Base-by-base conservation (phyloP, 768 basidiomycete genomes). In the Hydnomerulius pinastri region DNA sequence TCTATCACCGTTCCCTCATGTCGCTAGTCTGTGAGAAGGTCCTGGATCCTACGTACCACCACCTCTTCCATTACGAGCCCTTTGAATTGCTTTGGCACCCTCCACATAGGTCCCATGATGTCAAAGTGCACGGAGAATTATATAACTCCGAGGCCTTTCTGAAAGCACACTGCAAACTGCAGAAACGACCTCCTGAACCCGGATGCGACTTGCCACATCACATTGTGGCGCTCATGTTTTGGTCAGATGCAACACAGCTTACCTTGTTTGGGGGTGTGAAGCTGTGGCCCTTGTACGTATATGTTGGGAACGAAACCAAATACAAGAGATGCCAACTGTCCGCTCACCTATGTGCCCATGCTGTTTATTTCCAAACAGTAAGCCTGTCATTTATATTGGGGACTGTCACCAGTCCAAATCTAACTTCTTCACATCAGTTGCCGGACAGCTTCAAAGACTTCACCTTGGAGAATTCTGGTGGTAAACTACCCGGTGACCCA, bases 181-280 rank as follows among this genome's bases (percentile, higher is more conserved):
- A 62, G 38, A 39, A 59, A n/a, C 58, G 46, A 0, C 51, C 59
- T 8, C 40, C 24, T 8, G 64, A 62, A 27, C 52, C 50, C 24
- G 55, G 43, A 11, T 61, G 57, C 20, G 33, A 53, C 17, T 55
- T 66, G 1, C 61, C 56, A 8, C 48, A 50, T 2, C 47, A 46
- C 0, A 45, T 69, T 28, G 58, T 51, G 17, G 57, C 48, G 6
- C 13, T 66, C 13, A 69, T 71, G 64, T 53, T 68, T 27, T 67
- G 61, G 54, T 71, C 68, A 0, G 69, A 73, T 52, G 12, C 57
- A 2, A 71, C 67, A 5, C 65, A 66, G 12, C 51, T 73, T 0
- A 54, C 68, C 1, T 36, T 51, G 4, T 73, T 71, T 53, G 65
- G 71, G 0, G 48, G 57, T 2, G 59, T 62, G 6, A 53, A 51